Evolutionary conservation across 2,329 filamentous ascomycete species (phyloP).

Genomic region (Leptoxyphium fumago): DNA sequence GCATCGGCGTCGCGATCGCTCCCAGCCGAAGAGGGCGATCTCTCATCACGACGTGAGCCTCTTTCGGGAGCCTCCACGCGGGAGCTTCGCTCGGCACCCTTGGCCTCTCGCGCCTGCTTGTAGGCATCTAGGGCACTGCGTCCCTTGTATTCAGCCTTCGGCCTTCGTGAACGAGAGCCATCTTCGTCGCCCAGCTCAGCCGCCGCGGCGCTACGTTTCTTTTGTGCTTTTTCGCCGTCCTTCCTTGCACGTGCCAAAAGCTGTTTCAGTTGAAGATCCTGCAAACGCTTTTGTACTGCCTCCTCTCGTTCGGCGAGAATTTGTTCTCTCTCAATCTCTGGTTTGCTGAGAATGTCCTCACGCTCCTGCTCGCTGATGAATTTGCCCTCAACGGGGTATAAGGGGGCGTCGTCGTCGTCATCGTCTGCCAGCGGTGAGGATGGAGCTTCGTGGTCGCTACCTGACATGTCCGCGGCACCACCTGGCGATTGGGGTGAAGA

Average conservation of each 20-base stretch:
- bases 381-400: constrained; percentile 79
- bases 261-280: constrained; percentile 67
- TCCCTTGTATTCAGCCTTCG: constrained; percentile 27
- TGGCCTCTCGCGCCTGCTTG: constrained; percentile 46
- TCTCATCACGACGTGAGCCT: constrained; percentile 31
- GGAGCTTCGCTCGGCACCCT: constrained; percentile 36
- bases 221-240: constrained; percentile 46
- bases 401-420: constrained; percentile 42
- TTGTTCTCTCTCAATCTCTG: constrained; percentile 81
- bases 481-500: constrained; percentile 41
- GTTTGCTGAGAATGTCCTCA: constrained; percentile 61
- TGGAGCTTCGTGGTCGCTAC: constrained; percentile 36
- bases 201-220: constrained; percentile 57
- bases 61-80: constrained; percentile 21
- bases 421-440: constrained; percentile 8
- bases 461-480: constrained; percentile 77
- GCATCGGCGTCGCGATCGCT: constrained; percentile 46
- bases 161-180: constrained; percentile 40
- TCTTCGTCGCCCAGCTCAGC: constrained; percentile 65
- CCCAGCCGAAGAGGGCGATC: constrained; percentile 26
- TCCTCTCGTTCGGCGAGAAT: constrained; percentile 77
- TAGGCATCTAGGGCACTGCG: constrained; percentile 63
- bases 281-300: constrained; percentile 66
- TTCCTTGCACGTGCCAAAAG: constrained; percentile 37
- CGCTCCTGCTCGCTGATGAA: constrained; percentile 44